Evolutionary conservation across 306 rosid genomes (phyloP), one percentile per base, ranked within the genome.

Genomic region (Cucurbita pepo): DNA sequence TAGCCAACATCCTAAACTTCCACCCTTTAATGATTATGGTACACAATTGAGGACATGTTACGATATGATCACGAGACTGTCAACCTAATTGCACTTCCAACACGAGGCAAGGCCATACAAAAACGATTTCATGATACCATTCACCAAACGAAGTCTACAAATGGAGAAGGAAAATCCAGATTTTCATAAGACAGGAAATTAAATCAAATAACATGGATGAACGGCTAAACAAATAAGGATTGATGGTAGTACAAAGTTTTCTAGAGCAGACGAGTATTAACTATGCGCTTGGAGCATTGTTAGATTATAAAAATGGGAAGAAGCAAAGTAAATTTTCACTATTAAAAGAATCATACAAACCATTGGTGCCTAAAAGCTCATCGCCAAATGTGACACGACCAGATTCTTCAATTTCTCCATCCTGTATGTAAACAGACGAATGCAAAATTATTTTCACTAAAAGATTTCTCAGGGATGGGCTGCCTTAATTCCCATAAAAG

Each of bases 321-420:
- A 36, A 48, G 14, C 41, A 48, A 44, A 44, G 10, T 66, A 44
- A 69, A 0, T 21, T 14, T 6, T 6, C 36, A 25, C 7, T 22
- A 14, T 8, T 47, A 71, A 54, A 75, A 61, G 69, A 36, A 74
- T 59, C 40, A 30, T 54, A 75, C 82, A 64, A 66, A 92, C 96
- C 93, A 81, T 87, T 84, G 13, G 62, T 79, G 21, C 74, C 71
- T 72, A 81, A 86, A 81, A 81, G 87, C 54, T 82, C 82, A 7
- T 81, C 83, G 58, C 87, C 91, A 22, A 77, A 58, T 82, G 74
- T 76, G 72, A 85, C 81, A 14, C 85, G 66, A 62, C 89, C 92
- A 50, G 83, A 81, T 59, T 80, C 89, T 54, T 66, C 84, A 10
- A 89, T 79, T 77, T 85, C 95, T 41, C 92, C 96, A 34, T 94